Conservation (phyloP, 1,284 basidiomycete species). For the Ustilago lituana region DNA sequence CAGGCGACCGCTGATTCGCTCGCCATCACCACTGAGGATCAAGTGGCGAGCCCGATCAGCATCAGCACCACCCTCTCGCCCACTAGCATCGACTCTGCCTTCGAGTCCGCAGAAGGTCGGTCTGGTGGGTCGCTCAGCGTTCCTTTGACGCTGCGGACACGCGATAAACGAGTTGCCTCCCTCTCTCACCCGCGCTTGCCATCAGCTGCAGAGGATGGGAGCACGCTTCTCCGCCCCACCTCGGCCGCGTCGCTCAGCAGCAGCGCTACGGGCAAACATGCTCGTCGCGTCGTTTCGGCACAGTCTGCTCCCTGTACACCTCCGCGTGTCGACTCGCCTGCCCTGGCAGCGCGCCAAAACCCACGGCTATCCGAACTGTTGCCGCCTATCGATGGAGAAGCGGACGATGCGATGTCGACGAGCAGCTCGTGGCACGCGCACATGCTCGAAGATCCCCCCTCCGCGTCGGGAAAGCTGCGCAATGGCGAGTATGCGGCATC, state of each 20-base stretch:
- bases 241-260: conserved; percentile 22
- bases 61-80: conserved; percentile 14
- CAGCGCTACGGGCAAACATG: neutral
- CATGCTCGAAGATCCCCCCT: conserved; percentile 29
- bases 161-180: conserved; percentile 44
- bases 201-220: neutral
- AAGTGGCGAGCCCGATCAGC: conserved; percentile 7
- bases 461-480: conserved; percentile 7
- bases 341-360: neutral
- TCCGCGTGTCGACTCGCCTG: conserved; percentile 33
- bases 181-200: conserved; percentile 36
- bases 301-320: conserved; percentile 46
- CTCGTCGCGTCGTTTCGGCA: conserved; percentile 19
- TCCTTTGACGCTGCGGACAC: conserved; percentile 17
- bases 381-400: conserved; percentile 1
- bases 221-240: conserved; percentile 8
- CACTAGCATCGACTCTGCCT: conserved; percentile 2
- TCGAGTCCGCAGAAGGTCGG: neutral
- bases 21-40: conserved; percentile 25
- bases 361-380: conserved; percentile 1
- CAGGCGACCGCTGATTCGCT: conserved; percentile 24
- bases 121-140: conserved; percentile 26
- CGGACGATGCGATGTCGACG: conserved; percentile 25
- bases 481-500: no score
- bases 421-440: conserved; percentile 50